Evolutionary conservation across 768 basidiomycete species (phyloP).

Genomic region (Pleurotus sapidus): DNA sequence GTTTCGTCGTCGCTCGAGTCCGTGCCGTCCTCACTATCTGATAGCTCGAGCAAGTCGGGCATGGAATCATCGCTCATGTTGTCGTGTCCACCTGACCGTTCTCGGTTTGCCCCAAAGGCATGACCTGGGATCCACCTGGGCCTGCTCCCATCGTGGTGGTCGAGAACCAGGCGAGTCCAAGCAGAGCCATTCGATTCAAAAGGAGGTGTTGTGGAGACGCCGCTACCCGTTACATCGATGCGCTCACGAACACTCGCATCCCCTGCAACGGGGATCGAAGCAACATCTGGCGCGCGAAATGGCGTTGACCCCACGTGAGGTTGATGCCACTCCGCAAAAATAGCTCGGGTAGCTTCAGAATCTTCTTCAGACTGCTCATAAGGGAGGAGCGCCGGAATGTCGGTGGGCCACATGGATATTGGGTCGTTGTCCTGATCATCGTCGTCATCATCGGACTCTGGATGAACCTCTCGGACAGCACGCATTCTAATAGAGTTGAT

Average conservation of each 20-base stretch:
- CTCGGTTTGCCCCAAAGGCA: conserved; percentile 1
- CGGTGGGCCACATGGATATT: too few relatives aligned
- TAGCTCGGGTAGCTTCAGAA: not conserved
- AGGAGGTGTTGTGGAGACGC: too few relatives aligned
- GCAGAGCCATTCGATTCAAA: not conserved
- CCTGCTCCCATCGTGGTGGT: conserved; percentile 1
- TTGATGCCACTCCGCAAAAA: not conserved
- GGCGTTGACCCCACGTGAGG: not conserved
- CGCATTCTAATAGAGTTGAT: not conserved
- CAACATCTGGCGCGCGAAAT: too few relatives aligned
- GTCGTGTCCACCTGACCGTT: conserved; percentile 8
- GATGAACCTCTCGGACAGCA: not conserved
- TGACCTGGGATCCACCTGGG: not conserved
- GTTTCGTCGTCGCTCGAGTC: conserved; percentile 18
- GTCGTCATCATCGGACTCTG: too few relatives aligned
- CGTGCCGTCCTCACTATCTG: conserved; percentile 23
- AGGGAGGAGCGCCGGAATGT: too few relatives aligned
- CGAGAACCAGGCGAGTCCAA: not conserved
- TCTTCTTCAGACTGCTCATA: too few relatives aligned
- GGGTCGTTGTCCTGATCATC: too few relatives aligned
- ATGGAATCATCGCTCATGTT: conserved; percentile 23
- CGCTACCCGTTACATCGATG: not conserved
- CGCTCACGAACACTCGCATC: not conserved
- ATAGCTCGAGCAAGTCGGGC: conserved; percentile 32
- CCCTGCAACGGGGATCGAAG: not conserved